Evolutionary conservation across 2,329 filamentous ascomycete species (phyloP), one percentile per base, ranked within the genome.

Genomic region (Ceratocystis destructans): DNA sequence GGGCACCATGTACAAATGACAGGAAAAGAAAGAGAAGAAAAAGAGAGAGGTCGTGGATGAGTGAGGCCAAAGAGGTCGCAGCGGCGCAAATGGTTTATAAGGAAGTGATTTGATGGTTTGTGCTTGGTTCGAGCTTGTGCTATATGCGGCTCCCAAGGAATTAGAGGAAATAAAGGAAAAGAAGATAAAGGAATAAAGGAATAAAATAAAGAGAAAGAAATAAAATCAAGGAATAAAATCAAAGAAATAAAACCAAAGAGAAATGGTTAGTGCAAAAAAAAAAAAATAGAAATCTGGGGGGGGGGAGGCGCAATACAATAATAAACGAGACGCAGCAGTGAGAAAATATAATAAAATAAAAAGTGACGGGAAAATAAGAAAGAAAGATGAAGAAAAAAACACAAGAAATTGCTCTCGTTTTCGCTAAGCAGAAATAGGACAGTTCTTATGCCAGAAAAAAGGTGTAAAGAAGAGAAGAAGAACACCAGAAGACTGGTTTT

Each of bases 51-150:
- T n/a, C 53, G 53, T 59, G 53, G 28, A 41, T 22, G 61, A 62
- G 22, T 28, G 10, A 22, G 12, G 41, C 37, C 12, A 45, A 46
- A 44, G 41, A 62, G 37, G 61, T 25, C 22, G 31, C 20, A 62
- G 61, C 61, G 33, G 37, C 37, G 61, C 61, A 46, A 62, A 62
- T 41, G 61, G 61, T 46, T 59, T 59, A 59, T 59, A 59, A 62
- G 61, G 37, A 46, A 44, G 61, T 62, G 45, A 44, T 44, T 62
- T 41, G 61, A 25, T 46, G 61, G 61, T 62, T 44, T 44, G 61
- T 62, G 53, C 53, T 59, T 31, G 53, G 53, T 59, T 59, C 17
- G 53, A 59, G 53, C 53, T 33, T 59, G 53, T 59, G 53, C 53
- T 59, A 59, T 59, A 59, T 59, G 53, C 53, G 53, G 53, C 22